Conservation (phyloP, 257 asterid species). For the Penstemon newberryi region DNA sequence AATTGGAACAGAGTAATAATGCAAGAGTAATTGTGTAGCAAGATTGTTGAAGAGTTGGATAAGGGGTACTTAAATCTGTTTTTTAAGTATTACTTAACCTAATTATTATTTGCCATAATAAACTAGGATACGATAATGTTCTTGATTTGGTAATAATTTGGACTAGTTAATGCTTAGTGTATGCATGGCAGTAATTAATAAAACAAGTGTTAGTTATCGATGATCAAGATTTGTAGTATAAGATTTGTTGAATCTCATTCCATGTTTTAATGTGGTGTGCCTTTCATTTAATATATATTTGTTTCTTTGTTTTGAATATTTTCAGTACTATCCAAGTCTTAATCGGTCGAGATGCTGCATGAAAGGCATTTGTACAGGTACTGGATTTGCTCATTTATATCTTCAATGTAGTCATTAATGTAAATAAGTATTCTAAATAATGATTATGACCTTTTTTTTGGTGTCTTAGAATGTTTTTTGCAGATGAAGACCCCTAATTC, state of each 20-base stretch:
- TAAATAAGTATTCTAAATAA: too few relatives aligned
- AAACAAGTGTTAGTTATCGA: conserved; percentile 7
- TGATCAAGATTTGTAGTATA: conserved; percentile 9
- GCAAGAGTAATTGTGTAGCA: too few relatives aligned
- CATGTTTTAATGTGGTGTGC: conserved; percentile 7
- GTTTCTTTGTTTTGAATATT: conserved; percentile 29
- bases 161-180: neutral
- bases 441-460: conserved; percentile 15
- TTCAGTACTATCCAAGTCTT: conserved; percentile 97
- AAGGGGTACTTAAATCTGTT: neutral
- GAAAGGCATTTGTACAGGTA: conserved; percentile 99
- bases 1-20: too few relatives aligned
- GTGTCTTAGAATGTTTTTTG: conserved; percentile 78
- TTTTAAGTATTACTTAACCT: neutral
- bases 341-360: conserved; percentile 95
- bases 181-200: conserved; percentile 5
- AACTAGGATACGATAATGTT: neutral
- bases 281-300: neutral
- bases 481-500: conserved; percentile 98
- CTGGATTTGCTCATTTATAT: conserved; percentile 16
- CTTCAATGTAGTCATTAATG: too few relatives aligned
- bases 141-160: neutral
- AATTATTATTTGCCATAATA: too few relatives aligned
- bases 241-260: conserved; percentile 11
- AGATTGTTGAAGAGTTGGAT: neutral